Evolutionary conservation across 768 basidiomycete genomes (phyloP).

Genomic region (Pisolithus orientalis): DNA sequence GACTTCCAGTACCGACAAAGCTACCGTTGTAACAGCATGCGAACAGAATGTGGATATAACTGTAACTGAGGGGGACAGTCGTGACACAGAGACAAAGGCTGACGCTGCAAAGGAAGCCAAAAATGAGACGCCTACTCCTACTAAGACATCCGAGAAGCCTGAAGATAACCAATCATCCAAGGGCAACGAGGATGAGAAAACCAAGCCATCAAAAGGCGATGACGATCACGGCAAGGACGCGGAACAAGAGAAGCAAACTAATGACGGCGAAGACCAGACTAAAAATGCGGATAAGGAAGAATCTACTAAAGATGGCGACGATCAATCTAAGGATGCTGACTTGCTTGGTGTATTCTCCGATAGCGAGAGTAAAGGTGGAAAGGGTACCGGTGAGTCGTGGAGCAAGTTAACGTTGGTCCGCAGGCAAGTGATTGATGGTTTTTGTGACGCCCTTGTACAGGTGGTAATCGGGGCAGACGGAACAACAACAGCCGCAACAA

Average conservation of each 20-base stretch:
- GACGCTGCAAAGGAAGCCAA: background rate
- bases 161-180: background rate
- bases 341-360: conserved; percentile 13
- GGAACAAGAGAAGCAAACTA: conserved; percentile 23
- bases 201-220: background rate
- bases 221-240: background rate
- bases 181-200: background rate
- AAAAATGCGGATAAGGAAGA: conserved; percentile 23
- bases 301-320: conserved; percentile 19
- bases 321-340: conserved; percentile 3
- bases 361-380: conserved; percentile 5
- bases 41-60: conserved; percentile 20
- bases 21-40: conserved; percentile 22
- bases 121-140: no score
- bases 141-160: background rate
- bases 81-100: background rate
- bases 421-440: no score
- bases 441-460: no score
- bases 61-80: conserved; percentile 13
- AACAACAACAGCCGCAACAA: no score
- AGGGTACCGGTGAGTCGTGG: conserved; percentile 10
- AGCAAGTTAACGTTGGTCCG: no score
- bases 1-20: conserved; percentile 12
- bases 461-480: no score
- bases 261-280: conserved; percentile 15